Evolutionary conservation across 306 rosid genomes (phyloP).

Genomic region (Medicago arabica): DNA sequence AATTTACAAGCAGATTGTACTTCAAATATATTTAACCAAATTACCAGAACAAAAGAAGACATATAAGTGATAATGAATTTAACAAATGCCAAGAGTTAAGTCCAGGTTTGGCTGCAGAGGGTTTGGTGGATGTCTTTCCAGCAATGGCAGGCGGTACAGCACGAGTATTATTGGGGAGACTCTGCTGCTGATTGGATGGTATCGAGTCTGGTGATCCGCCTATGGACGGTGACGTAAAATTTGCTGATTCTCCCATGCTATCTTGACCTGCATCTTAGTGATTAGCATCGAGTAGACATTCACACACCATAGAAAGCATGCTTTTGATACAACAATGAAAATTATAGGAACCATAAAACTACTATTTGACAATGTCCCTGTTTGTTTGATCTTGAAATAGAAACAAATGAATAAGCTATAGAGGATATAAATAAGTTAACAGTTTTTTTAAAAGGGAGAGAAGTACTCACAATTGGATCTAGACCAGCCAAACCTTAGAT

Average conservation of each 20-base stretch:
- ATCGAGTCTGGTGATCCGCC: constrained; percentile 53
- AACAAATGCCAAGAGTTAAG: constrained; percentile 31
- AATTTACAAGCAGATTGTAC: constrained; percentile 44
- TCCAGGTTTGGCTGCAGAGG: constrained; percentile 43
- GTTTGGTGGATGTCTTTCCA: constrained; percentile 42
- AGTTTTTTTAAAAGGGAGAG: neutral
- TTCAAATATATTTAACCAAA: constrained; percentile 23
- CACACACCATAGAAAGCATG: neutral
- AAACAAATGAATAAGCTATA: neutral
- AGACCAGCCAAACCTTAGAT: constrained; percentile 66
- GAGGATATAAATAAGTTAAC: neutral
- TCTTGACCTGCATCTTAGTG: constrained; percentile 59
- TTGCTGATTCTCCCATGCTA: constrained; percentile 29
- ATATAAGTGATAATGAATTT: constrained; percentile 31
- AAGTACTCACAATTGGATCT: constrained; percentile 64
- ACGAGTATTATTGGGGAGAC: constrained; percentile 43
- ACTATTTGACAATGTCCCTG: neutral
- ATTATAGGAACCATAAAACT: neutral
- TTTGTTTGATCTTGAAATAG: neutral
- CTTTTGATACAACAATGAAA: neutral
- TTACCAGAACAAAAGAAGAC: constrained; percentile 32
- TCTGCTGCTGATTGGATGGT: constrained; percentile 61
- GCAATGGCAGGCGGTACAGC: constrained; percentile 56
- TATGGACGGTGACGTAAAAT: constrained; percentile 47
- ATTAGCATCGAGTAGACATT: constrained; percentile 29